Base-by-base conservation (phyloP, 2,329 filamentous ascomycete species). In the Ascochyta koolunga region DNA sequence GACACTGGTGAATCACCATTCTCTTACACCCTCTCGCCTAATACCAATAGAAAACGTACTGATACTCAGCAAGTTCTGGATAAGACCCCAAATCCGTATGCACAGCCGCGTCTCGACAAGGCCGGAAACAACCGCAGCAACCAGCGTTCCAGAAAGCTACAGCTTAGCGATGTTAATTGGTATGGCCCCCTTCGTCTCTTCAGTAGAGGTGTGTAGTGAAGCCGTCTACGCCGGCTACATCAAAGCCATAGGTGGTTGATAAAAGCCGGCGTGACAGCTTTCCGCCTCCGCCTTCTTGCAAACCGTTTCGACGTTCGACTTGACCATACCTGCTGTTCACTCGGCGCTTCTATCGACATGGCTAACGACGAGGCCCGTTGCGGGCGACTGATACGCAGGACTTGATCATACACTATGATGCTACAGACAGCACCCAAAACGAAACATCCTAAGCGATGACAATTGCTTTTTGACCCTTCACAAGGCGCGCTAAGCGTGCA, bases 161-260 rank as follows among this genome's bases (percentile, higher is more conserved):
- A 98, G 74, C 84, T 98, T 55, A 96, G 91, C 76, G 95, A 99
- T 77, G 91, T 99, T 75, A 93, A 99, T 76, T 99, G 95, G 95
- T 97, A 93, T 80, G 80, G 47, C 36, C 60, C 64, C 62, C 50
- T 58, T 64, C 52, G 43, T 61, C 61, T 57, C 56, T 57, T 50
- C 54, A 49, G 44, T 54, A 64, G 42, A 50, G 52, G 33, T 56
- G 46, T 32, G 38, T 47, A 15, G 42, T 38, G 32, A 56, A 56
- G 42, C 33, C 40, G 41, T 54, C 45, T 9, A 38, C 51, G 51
- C 50, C 36, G 46, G 45, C 40, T 50, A 40, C 42, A 43, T 56
- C 52, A 42, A 56, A 50, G 29, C 42, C 52, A 10, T 44, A 41
- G 35, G 31, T 32, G 51, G 45, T 50, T 46, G 51, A 54, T 37